Percentiles rank a stretch among this genome's conserved stretches.
phyloP scores from a whole-genome alignment of 371 early-diverging fungal genomes.

The Rhizopus arrhizus region DNA sequence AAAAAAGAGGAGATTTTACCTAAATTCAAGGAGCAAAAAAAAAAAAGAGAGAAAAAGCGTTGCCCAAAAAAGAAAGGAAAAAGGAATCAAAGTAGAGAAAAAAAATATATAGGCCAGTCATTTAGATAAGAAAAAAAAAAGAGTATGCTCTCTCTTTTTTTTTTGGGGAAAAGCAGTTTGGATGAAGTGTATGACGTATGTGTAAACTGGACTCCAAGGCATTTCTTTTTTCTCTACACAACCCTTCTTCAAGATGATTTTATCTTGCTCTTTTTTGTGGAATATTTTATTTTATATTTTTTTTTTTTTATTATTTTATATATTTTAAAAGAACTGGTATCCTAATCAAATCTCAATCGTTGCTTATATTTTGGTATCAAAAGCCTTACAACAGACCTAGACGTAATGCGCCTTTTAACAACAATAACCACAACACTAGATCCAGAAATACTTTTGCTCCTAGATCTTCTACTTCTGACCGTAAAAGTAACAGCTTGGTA shows the following conservation, averaged over 20 bases:
- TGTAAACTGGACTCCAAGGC: slow-evolving; percentile 8
- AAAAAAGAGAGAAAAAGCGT: not conserved
- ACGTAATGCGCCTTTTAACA: slow-evolving; percentile 17
- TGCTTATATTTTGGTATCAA: slow-evolving; percentile 16
- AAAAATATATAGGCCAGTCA: too few species aligned
- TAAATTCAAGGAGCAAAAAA: not conserved
- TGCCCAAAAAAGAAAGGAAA: not conserved
- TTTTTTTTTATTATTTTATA: slow-evolving; percentile 20
- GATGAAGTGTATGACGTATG: not conserved
- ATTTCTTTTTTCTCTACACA: slow-evolving; percentile 6
- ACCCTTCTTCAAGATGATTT: slow-evolving; percentile 4
- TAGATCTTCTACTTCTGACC: slow-evolving; percentile 6
- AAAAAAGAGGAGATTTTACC: not conserved
- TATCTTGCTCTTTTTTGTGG: slow-evolving; percentile 5
- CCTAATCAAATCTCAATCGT: slow-evolving; percentile 28
- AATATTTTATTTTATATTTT: slow-evolving; percentile 19
- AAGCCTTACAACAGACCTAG: slow-evolving; percentile 37
- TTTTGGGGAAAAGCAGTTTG: too few species aligned
- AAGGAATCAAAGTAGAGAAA: not conserved
- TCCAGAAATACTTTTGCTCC: not conserved
- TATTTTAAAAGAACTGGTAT: slow-evolving; percentile 16
- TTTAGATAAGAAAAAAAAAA: slow-evolving; percentile 3
- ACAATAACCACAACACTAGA: slow-evolving; percentile 8
- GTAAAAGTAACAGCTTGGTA: slow-evolving; percentile 36
- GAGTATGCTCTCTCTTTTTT: slow-evolving; percentile 7